phyloP scores from a whole-genome alignment of 2,329 filamentous ascomycete species.

The Fusarium globosum region DNA sequence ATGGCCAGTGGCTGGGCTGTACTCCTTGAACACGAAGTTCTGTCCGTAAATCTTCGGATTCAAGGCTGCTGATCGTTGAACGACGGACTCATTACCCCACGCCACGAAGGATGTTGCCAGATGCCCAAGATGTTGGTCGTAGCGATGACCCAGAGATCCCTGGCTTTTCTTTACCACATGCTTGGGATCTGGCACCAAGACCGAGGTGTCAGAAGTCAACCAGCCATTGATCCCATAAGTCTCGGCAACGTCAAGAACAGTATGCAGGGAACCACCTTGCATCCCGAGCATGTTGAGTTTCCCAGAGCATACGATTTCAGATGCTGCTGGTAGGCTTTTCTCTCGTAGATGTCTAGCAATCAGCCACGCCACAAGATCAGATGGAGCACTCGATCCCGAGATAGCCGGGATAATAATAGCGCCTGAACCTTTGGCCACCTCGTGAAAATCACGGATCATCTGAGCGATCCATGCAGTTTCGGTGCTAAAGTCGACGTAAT shows the following conservation, averaged over 20 bases:
- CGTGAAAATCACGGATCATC: neutral
- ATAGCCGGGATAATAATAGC: neutral
- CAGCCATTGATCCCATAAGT: neutral
- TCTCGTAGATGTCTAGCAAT: neutral
- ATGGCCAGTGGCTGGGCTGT: neutral
- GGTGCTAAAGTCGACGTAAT: slow-evolving; percentile 1
- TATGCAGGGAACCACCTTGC: neutral
- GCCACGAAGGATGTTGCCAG: neutral
- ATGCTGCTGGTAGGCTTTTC: neutral
- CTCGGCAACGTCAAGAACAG: neutral
- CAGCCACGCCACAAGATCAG: neutral
- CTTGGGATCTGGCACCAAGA: neutral
- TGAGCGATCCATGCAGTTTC: neutral
- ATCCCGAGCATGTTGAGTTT: neutral
- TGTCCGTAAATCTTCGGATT: neutral
- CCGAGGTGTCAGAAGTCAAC: neutral
- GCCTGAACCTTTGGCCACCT: neutral
- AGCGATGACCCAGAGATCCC: neutral
- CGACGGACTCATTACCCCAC: neutral
- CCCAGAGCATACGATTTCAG: neutral
- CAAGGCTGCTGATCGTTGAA: neutral
- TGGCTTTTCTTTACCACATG: neutral
- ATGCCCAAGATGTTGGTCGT: neutral
- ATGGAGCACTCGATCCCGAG: slow-evolving; percentile 1
- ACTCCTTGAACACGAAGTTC: neutral